Conservation (phyloP, 2,329 filamentous ascomycete genomes). For the Sporothrix schenckii region DNA sequence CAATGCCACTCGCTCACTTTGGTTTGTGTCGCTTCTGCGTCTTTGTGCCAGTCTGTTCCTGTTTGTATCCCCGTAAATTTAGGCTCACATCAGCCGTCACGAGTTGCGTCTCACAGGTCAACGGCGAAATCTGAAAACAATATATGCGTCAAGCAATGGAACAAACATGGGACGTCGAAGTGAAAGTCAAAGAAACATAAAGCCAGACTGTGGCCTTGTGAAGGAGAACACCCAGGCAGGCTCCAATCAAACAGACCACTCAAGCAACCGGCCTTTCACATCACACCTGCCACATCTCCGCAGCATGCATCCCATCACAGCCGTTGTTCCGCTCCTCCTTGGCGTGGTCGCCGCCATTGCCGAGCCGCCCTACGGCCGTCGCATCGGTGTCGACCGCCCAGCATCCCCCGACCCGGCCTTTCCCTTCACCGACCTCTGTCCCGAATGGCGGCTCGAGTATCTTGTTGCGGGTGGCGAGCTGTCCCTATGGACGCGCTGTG, state of each 20-base stretch:
- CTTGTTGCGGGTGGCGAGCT: slow-evolving; percentile 1
- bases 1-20: background rate
- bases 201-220: background rate
- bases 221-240: no score
- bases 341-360: background rate
- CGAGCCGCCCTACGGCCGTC: background rate
- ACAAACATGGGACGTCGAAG: no score
- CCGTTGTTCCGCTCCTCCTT: background rate
- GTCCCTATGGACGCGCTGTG: background rate
- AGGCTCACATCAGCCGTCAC: no score
- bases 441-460: slow-evolving; percentile 25
- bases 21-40: background rate
- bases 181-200: background rate
- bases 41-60: no score
- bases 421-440: slow-evolving; percentile 28
- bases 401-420: slow-evolving; percentile 26
- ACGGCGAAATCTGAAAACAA: no score
- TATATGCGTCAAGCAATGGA: no score
- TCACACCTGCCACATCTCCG: background rate
- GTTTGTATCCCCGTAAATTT: background rate
- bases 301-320: background rate
- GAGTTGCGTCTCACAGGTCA: no score
- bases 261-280: background rate
- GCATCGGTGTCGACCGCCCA: background rate
- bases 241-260: no score